Evolutionary conservation across 1,284 basidiomycete genomes (phyloP), one percentile per base, ranked within the genome.

Genomic region (Athelia psychrophila): DNA sequence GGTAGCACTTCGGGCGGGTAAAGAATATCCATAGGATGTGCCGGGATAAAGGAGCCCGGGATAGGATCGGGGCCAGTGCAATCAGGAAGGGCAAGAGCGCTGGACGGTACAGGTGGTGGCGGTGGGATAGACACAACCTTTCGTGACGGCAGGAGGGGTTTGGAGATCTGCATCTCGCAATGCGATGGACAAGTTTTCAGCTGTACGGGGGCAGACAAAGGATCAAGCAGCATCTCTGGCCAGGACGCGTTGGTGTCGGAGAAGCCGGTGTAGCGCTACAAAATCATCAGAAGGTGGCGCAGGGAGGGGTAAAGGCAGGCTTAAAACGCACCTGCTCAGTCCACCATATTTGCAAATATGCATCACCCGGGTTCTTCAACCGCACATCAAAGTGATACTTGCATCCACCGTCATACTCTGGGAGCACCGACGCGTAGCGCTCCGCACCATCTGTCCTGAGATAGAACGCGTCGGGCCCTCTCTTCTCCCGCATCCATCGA

Each of bases 391-490:
- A 49, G 2, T 22, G 20, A 22, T 52, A 52, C 18, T 23, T 10
- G 51, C 51, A 52, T 2, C n/a, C 13, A 32, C 51, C 51, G n/a
- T 52, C 51, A n/a, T 52, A 48, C 1, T 18, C 33, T 16, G 16
- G 30, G 20, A 18, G 20, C n/a, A 23, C 51, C n/a, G 33, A 24
- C 15, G 30, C 47, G 13, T 40, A 36, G 15, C 51, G 27, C 38
- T 52, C 30, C 19, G 47, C 51, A 1, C 51, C 51, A 20, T 52
- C 51, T 15, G 47, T 48, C 13, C 35, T 46, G 10, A 52, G 15
- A 27, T 40, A 52, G 23, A 52, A 52, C 10, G 47, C 46, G 35
- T 52, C 51, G 2, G 51, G 51, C 13, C 51, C 51, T 18, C 47
- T 25, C 35, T 52, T 9, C 38, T 42, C n/a, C 8, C 38, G 16